Percentiles rank a stretch among this genome's conserved stretches.
phyloP scores from a whole-genome alignment of 345 rosid species.

The Microthlaspi erraticum region DNA sequence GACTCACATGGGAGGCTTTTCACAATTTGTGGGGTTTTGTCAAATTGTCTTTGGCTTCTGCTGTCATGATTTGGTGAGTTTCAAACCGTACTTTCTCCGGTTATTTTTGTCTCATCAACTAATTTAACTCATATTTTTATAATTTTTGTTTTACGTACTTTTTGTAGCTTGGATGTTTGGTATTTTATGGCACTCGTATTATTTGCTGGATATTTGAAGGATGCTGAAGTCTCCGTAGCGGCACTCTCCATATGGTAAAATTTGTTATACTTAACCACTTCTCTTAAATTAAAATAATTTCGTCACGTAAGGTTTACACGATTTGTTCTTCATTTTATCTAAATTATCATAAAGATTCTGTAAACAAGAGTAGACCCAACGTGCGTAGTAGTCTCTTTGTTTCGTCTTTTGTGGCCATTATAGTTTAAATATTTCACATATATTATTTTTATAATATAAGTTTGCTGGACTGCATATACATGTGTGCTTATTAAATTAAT shows the following conservation, averaged over 20 bases:
- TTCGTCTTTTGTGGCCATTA: neutral
- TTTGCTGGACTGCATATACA: neutral
- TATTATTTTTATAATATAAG: neutral
- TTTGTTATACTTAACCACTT: neutral
- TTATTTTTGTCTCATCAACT: neutral
- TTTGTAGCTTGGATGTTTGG: constrained; percentile 74
- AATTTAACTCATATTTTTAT: neutral
- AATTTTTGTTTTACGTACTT: neutral
- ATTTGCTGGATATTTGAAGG: constrained; percentile 65
- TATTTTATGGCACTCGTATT: constrained; percentile 69
- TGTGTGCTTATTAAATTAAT: neutral
- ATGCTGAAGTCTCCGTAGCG: constrained; percentile 71
- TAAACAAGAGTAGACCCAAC: constrained; percentile 23
- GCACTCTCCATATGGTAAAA: constrained; percentile 80
- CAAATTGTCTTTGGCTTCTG: constrained; percentile 78
- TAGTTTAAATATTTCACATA: neutral
- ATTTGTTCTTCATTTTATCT: constrained; percentile 7
- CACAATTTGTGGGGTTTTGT: constrained; percentile 76
- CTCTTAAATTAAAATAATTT: neutral
- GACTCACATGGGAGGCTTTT: constrained; percentile 83
- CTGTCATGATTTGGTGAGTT: constrained; percentile 87
- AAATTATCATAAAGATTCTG: constrained; percentile 3
- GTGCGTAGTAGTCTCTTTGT: constrained; percentile 29
- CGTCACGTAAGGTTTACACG: neutral
- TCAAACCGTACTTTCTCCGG: neutral